A percentile compares a stretch with the other conserved stretches of the same genome.
Conservation (phyloP, 2,329 filamentous ascomycete species). For the Talaromyces verruculosus region DNA sequence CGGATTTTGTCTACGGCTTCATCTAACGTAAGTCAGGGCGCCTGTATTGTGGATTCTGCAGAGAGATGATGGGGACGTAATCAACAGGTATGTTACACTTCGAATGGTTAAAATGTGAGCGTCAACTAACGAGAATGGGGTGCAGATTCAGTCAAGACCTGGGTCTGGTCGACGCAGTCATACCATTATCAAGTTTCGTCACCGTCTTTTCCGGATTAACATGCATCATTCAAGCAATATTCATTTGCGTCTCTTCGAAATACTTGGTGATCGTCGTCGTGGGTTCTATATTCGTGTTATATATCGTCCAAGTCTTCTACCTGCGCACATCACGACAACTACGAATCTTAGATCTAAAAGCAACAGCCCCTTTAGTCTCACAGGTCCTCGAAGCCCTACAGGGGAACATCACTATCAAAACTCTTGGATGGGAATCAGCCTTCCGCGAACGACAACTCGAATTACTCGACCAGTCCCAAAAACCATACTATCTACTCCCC, state of each 20-base stretch:
- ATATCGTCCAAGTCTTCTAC: slow-evolving; percentile 57
- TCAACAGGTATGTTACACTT: neutral
- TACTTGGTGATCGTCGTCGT: neutral
- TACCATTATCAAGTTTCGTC: neutral
- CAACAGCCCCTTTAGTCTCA: slow-evolving; percentile 59
- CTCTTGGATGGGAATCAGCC: slow-evolving; percentile 54
- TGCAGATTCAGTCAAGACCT: slow-evolving; percentile 11
- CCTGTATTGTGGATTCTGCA: neutral
- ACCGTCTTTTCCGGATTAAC: slow-evolving; percentile 1
- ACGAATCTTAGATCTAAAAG: slow-evolving; percentile 60
- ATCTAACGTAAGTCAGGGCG: neutral
- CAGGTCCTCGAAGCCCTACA: slow-evolving; percentile 58
- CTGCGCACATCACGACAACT: slow-evolving; percentile 61
- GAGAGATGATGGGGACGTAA: neutral
- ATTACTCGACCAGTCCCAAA: slow-evolving; percentile 56
- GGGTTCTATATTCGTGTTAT: slow-evolving; percentile 27
- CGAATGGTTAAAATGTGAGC: neutral
- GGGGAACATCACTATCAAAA: slow-evolving; percentile 56
- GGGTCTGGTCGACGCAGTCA: neutral
- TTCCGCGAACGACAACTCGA: slow-evolving; percentile 47
- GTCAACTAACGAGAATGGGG: neutral
- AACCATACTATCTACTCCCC: slow-evolving; percentile 58
- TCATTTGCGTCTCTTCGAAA: neutral
- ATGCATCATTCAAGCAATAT: neutral
- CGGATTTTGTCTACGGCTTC: neutral